These are phyloP conservation scores for Alternaria conjuncta DNA, from an alignment of 2,329 filamentous ascomycete species.

Conservation along the genomic window DNA sequence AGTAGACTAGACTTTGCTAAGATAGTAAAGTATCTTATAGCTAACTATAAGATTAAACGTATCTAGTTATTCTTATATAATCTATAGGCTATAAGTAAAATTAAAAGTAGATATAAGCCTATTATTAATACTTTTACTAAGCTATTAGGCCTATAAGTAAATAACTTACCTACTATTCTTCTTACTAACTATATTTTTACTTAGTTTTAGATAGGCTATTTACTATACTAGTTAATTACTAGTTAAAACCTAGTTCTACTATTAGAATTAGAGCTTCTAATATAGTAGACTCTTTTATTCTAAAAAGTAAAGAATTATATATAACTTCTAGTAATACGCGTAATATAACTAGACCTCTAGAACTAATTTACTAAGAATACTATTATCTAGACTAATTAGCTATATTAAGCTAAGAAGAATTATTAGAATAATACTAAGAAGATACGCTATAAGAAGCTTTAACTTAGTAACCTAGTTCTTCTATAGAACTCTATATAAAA, in stretches of 20 bases:
- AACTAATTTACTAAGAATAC: no score
- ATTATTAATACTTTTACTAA: background rate
- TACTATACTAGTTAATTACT: background rate
- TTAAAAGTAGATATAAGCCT: background rate
- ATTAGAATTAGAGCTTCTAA: background rate
- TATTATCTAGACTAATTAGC: no score
- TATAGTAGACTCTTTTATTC: background rate
- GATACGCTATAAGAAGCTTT: no score
- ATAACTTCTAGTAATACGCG: no score
- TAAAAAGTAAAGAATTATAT: background rate
- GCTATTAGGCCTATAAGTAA: background rate
- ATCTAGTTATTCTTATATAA: background rate
- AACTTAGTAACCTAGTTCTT: no score
- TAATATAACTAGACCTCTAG: no score
- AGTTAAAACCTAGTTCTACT: background rate
- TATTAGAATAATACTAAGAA: no score
- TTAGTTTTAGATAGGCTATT: background rate
- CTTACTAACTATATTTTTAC: background rate
- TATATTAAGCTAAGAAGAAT: no score
- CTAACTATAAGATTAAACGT: no score
- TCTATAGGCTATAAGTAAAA: background rate
- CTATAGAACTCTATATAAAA: no score
- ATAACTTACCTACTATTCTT: background rate
- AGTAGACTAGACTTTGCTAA: no score
- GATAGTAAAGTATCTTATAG: no score